Base-by-base conservation (phyloP, 2,329 filamentous ascomycete species). In the Fonsecaea monophora region DNA sequence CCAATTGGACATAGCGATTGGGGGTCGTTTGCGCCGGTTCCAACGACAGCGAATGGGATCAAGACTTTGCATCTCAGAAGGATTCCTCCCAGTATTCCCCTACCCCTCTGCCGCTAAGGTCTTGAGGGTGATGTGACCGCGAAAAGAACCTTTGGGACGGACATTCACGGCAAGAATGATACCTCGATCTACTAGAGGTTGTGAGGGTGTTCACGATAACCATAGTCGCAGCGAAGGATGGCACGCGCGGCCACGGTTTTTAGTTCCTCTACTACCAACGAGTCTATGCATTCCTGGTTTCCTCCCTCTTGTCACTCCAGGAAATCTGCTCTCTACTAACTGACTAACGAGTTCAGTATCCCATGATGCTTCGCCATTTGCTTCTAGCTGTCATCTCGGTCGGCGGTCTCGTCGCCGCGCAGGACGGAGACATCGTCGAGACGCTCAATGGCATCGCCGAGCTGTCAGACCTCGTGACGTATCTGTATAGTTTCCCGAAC, bases 401-500 rank as follows among this genome's bases (percentile, higher is more conserved):
- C 45, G 62, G 32, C 9, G 62, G 42, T 13, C 35, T 60, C 55
- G 62, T 56, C 25, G 25, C 50, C 7, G 62, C 62, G 30, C 62
- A 65, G n/a, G 13, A 53, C 50, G 34, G 32, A 35, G 57, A 34
- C 42, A 40, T 68, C 56, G 62, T 48, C 61, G 71, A 59, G 30
- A 66, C 66, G 1, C 62, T 71, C 45, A 54, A 32, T 12, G 35
- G 13, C 40, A 58, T 50, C 7, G 13, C 60, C 12, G 60, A 71
- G 32, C 58, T 73, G 8, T 72, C 72, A 5, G 64, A 64, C 21
- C 60, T 74, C 45, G 64, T 63, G 18, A 55, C 37, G 18, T 60
- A 57, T 18, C 57, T 71, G 37, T 34, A 57, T 35, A 21, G 53
- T 5, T 48, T 65, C 38, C 62, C 66, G 2, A 62, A 58, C 12